Conservation (phyloP, 2,329 filamentous ascomycete genomes). For the Verruconis gallopava region DNA sequence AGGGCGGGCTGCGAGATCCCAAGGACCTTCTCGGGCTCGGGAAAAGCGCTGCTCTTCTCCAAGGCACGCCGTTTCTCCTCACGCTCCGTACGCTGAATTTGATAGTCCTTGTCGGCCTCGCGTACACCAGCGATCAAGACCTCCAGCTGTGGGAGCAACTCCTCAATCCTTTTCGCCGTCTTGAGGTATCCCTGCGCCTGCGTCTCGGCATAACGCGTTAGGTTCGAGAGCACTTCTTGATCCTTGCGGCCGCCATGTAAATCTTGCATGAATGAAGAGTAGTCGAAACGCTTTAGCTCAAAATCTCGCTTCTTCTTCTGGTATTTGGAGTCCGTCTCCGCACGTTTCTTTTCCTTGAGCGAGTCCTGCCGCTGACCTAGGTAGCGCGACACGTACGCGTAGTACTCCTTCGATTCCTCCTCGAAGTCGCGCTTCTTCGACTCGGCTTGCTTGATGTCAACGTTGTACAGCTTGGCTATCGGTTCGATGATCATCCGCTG, state of each 20-base stretch:
- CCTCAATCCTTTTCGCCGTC: slow-evolving; percentile 77
- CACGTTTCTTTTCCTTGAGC: slow-evolving; percentile 91
- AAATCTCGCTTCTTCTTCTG: slow-evolving; percentile 88
- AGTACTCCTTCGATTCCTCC: slow-evolving; percentile 97
- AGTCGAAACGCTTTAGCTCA: slow-evolving; percentile 94
- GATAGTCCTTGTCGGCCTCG: slow-evolving; percentile 90
- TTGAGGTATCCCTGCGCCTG: slow-evolving; percentile 74
- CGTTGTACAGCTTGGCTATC: slow-evolving; percentile 76
- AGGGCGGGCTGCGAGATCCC: not conserved
- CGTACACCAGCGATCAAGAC: slow-evolving; percentile 80
- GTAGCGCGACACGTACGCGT: slow-evolving; percentile 87
- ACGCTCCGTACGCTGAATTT: slow-evolving; percentile 84
- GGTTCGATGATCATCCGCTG: slow-evolving; percentile 94
- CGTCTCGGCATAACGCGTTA: slow-evolving; percentile 85
- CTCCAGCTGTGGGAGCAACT: slow-evolving; percentile 76
- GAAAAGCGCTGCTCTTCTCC: slow-evolving; percentile 54
- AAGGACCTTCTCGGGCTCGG: slow-evolving; percentile 11
- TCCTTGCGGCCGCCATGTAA: slow-evolving; percentile 98
- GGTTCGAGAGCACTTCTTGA: slow-evolving; percentile 85
- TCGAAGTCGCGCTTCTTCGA: slow-evolving; percentile 96
- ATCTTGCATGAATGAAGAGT: slow-evolving; percentile 98
- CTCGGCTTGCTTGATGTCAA: slow-evolving; percentile 96
- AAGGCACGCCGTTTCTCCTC: slow-evolving; percentile 85
- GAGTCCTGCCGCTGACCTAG: slow-evolving; percentile 94
- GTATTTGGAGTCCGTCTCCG: slow-evolving; percentile 91